Base-by-base conservation (phyloP, 106 monocot species). In the Phalaenopsis equestris region DNA sequence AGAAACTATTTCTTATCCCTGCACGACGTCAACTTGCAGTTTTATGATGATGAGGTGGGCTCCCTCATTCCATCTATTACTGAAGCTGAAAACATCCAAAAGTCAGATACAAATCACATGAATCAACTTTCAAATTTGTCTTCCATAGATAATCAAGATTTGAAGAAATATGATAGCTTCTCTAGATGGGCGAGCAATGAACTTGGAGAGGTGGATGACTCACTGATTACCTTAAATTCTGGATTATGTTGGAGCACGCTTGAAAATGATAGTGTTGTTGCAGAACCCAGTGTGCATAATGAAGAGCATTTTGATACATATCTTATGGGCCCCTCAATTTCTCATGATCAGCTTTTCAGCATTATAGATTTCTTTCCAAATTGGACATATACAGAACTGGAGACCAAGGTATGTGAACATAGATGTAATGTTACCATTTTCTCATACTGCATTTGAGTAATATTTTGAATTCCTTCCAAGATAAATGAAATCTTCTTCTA, bases 121-220 rank as follows among this genome's bases (percentile, higher is more conserved):
- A 43, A n/a, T 6, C 43, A 75, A n/a, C 43, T n/a, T 7, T 75
- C 43, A 49, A 93, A 91, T 16, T 49, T 91, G 10, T 68, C 88
- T 72, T 78, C 75, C 43, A 68, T 36, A 14, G 91, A 90, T 79
- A 86, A 79, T 52, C 89, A 88, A 75, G 94, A 86, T 47, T 83
- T 98, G 49, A 94, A 94, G 78, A 98, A 98, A 74, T 82, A 86
- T 82, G 97, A 98, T 68, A 98, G 97, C 84, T 98, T 98, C 76
- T 88, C 87, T 9, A 86, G 85, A 81, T 98, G 97, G 97, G 89
- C 92, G 91, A 98, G 90, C 83, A 98, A 82, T 78, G 97, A 98
- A 82, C 89, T 98, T 81, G 90, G 78, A 52, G 97, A 86, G 79
- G 92, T 94, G 42, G 92, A 84, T 83, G 89, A 86, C 65, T 82